phyloP scores from a whole-genome alignment of 225 moss, liverwort and hornwort genomes.

The Lunularia cruciata region DNA sequence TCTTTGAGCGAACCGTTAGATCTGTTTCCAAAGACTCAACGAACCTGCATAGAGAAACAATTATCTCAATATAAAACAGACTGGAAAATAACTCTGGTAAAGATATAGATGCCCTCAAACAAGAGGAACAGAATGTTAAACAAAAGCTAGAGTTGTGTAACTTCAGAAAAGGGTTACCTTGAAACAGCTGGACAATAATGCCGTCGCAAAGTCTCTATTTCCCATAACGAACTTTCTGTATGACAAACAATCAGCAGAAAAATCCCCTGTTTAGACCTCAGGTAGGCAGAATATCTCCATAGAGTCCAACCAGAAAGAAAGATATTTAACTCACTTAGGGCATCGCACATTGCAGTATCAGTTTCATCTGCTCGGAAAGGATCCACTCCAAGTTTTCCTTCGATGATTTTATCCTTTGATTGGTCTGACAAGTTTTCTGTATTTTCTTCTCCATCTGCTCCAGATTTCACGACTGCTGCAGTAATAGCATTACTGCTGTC shows the following conservation, averaged over 20 bases:
- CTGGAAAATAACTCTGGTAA: no score
- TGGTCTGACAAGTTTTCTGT: constrained; percentile 40
- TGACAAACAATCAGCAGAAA: background rate
- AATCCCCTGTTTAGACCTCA: background rate
- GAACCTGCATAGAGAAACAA: constrained; percentile 89
- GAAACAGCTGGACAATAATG: constrained; percentile 98
- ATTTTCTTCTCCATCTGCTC: background rate
- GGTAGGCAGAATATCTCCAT: background rate
- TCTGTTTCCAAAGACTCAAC: constrained; percentile 91
- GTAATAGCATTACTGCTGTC: constrained; percentile 2
- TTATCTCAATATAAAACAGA: no score
- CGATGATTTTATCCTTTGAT: background rate
- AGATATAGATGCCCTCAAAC: no score
- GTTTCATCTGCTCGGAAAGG: constrained; percentile 69
- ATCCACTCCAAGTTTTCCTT: constrained; percentile 58
- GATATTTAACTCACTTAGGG: constrained; percentile 49
- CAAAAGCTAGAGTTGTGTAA: no score
- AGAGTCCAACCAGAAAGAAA: background rate
- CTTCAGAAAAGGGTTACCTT: constrained; percentile 67
- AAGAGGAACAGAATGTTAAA: no score
- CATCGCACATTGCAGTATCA: constrained; percentile 79
- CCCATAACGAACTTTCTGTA: constrained; percentile 97
- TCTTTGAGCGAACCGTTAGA: constrained; percentile 84
- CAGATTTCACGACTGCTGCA: background rate
- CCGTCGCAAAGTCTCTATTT: constrained; percentile 77